A percentile compares a stretch with the other conserved stretches of the same genome.
Evolutionary conservation across 371 early-diverging fungal species (phyloP).

Genomic region (Thermomucor indicae-seudaticae): DNA sequence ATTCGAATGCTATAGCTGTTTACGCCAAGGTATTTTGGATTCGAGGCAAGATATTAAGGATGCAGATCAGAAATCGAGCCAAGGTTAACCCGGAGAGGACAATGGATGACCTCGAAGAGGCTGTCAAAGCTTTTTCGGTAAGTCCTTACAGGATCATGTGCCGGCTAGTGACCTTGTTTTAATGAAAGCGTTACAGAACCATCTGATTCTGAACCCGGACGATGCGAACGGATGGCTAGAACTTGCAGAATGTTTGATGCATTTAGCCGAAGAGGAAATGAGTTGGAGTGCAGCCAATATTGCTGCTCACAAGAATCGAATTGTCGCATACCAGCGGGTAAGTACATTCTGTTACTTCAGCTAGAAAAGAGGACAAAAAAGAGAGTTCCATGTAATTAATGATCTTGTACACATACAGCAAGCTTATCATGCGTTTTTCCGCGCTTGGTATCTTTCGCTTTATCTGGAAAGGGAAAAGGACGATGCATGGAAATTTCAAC

Average conservation of each 20-base stretch:
- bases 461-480: neutral
- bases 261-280: slow-evolving; percentile 62
- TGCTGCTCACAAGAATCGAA: slow-evolving; percentile 34
- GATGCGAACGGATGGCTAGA: slow-evolving; percentile 63
- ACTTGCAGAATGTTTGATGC: slow-evolving; percentile 53
- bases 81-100: slow-evolving; percentile 52
- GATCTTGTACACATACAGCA: slow-evolving; percentile 27
- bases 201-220: slow-evolving; percentile 57
- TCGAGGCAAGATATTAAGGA: slow-evolving; percentile 54
- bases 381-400: neutral
- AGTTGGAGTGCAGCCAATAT: slow-evolving; percentile 67
- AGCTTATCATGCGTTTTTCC: slow-evolving; percentile 52
- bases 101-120: slow-evolving; percentile 56
- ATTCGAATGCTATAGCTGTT: slow-evolving; percentile 26
- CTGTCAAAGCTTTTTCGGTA: slow-evolving; percentile 55
- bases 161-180: neutral
- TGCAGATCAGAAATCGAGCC: slow-evolving; percentile 54
- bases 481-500: slow-evolving; percentile 19
- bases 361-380: neutral
- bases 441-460: slow-evolving; percentile 28
- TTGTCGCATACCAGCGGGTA: slow-evolving; percentile 60
- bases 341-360: too few relatives aligned
- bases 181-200: slow-evolving; percentile 10
- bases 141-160: neutral
- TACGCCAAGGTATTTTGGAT: slow-evolving; percentile 53